phyloP scores from a whole-genome alignment of 805 yeast species.

The Pichia manshurica region DNA sequence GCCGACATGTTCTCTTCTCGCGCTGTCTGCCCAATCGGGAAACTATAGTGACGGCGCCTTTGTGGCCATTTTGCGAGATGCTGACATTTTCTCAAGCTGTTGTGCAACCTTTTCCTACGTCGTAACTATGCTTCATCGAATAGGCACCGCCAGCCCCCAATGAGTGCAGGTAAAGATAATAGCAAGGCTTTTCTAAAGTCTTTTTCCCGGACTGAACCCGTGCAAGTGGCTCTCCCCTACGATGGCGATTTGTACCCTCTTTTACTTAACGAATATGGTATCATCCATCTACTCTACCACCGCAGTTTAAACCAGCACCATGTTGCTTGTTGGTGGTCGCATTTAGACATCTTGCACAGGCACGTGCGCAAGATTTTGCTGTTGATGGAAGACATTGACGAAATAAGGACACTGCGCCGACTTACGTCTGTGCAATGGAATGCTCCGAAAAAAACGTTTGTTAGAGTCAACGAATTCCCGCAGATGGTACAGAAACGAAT shows the following conservation, averaged over 20 bases:
- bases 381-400: constrained; percentile 24
- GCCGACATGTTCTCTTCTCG: too few species aligned
- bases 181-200: background rate
- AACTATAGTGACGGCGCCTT: too few species aligned
- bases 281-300: constrained; percentile 61
- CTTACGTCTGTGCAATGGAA: constrained; percentile 13
- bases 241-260: background rate
- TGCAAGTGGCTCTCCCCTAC: background rate
- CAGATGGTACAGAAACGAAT: constrained; percentile 6
- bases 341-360: constrained; percentile 58
- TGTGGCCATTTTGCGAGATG: too few species aligned
- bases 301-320: constrained; percentile 75
- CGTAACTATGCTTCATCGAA: too few species aligned
- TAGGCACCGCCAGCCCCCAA: too few species aligned
- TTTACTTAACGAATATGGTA: constrained; percentile 44
- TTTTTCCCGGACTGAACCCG: background rate
- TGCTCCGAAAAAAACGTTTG: constrained; percentile 6
- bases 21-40: too few species aligned
- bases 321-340: constrained; percentile 70
- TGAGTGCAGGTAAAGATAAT: background rate
- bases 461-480: constrained; percentile 7
- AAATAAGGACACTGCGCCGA: constrained; percentile 11
- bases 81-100: too few species aligned
- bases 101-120: too few species aligned
- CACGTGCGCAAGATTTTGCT: constrained; percentile 38